A percentile compares a stretch with the other conserved stretches of the same genome.
phyloP scores from a whole-genome alignment of 495 filamentous ascomycete genomes.

The Talaromyces ruber region DNA sequence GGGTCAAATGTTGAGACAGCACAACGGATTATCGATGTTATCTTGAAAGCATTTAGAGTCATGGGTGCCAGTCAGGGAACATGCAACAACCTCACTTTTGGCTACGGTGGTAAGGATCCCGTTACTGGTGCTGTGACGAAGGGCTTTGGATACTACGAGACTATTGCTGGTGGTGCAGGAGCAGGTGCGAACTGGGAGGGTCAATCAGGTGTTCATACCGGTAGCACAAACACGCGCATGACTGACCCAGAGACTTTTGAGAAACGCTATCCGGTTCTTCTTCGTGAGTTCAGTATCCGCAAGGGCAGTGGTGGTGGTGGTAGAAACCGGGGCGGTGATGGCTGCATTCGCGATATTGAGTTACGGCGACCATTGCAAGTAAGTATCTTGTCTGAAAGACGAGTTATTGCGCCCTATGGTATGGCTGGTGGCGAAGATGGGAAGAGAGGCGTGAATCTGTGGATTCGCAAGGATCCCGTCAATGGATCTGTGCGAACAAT shows the following conservation, averaged over 20 bases:
- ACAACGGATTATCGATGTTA: slow-evolving; percentile 90
- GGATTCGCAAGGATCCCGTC: slow-evolving; percentile 58
- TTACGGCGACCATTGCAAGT: slow-evolving; percentile 84
- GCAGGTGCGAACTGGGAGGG: slow-evolving; percentile 85
- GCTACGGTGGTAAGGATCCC: slow-evolving; percentile 41
- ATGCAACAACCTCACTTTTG: slow-evolving; percentile 73
- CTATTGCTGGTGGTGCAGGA: slow-evolving; percentile 86
- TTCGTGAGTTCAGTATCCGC: slow-evolving; percentile 76
- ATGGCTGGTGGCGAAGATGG: slow-evolving; percentile 80
- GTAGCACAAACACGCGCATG: slow-evolving; percentile 99
- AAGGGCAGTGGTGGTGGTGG: slow-evolving; percentile 60
- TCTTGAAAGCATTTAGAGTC: slow-evolving; percentile 81
- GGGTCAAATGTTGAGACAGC: slow-evolving; percentile 91
- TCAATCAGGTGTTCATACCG: slow-evolving; percentile 81
- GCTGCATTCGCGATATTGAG: slow-evolving; percentile 89
- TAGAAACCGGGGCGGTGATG: slow-evolving; percentile 75
- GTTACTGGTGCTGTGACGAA: slow-evolving; percentile 72
- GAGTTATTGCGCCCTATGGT: slow-evolving; percentile 85
- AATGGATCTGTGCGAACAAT: slow-evolving; percentile 57
- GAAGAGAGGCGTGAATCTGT: slow-evolving; percentile 72
- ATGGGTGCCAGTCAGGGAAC: slow-evolving; percentile 88
- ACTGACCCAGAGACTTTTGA: slow-evolving; percentile 97
- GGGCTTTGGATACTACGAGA: slow-evolving; percentile 99
- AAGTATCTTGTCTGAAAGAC: slow-evolving; percentile 78
- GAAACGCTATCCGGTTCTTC: slow-evolving; percentile 79